Evolutionary conservation across 208 protist species (phyloP).

Genomic region (Acanthamoeba royreba): DNA sequence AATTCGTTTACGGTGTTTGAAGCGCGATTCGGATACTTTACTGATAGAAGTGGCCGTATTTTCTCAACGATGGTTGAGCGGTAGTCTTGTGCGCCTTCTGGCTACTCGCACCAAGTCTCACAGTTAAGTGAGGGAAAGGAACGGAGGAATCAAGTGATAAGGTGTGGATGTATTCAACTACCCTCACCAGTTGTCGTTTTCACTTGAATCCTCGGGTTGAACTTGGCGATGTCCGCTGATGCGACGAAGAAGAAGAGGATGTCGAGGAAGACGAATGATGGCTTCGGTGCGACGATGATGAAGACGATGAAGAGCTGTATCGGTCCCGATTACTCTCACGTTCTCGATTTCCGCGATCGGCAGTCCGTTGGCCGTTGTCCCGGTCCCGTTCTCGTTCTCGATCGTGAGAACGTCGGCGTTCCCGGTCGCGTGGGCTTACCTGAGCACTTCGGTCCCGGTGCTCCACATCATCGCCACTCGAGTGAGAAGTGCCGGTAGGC

Average conservation of each 20-base stretch:
- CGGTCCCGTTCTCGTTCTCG: neutral
- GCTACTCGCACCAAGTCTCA: too few relatives aligned
- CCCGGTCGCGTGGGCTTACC: neutral
- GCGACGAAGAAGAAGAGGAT: neutral
- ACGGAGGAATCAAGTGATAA: too few relatives aligned
- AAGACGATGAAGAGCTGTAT: neutral
- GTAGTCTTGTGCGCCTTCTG: too few relatives aligned
- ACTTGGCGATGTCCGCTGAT: neutral
- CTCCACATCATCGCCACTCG: neutral
- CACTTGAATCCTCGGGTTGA: neutral
- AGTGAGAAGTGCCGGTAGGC: neutral
- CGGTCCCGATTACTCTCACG: neutral
- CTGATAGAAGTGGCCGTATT: too few relatives aligned
- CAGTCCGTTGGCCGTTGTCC: neutral
- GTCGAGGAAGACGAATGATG: neutral
- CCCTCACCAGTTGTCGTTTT: too few relatives aligned
- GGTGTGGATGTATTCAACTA: too few relatives aligned
- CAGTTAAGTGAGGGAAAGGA: too few relatives aligned
- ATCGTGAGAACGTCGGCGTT: neutral
- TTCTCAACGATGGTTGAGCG: too few relatives aligned
- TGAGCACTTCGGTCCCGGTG: neutral
- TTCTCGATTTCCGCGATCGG: neutral
- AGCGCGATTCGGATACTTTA: too few relatives aligned
- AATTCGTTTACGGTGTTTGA: too few relatives aligned
- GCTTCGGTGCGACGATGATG: neutral